A percentile compares a stretch with the other conserved stretches of the same genome.
Conservation (phyloP, 2,329 filamentous ascomycete genomes). For the Phaeosphaeriaceae sp. region DNA sequence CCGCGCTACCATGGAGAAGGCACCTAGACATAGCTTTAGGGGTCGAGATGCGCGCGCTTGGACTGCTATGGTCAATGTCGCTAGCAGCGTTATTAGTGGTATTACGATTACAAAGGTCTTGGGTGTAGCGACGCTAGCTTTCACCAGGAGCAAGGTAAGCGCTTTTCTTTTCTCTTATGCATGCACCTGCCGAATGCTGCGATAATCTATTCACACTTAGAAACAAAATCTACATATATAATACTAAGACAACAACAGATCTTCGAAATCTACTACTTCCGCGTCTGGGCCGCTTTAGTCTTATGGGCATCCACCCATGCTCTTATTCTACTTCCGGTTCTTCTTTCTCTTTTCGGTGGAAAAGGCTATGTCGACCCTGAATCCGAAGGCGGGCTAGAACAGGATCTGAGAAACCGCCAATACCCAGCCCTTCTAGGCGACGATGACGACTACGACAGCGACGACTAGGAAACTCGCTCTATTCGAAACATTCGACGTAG, state of each 20-base stretch:
- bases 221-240: too few relatives aligned
- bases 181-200: too few relatives aligned
- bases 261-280: slow-evolving; percentile 99
- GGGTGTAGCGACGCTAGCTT: slow-evolving; percentile 89
- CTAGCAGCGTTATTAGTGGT: slow-evolving; percentile 90
- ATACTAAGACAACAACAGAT: slow-evolving; percentile 60
- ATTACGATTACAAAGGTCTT: slow-evolving; percentile 96
- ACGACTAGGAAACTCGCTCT: slow-evolving; percentile 24
- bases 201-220: too few relatives aligned
- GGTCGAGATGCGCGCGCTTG: slow-evolving; percentile 86
- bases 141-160: slow-evolving; percentile 79
- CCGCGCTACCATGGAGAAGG: slow-evolving; percentile 78
- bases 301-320: slow-evolving; percentile 88
- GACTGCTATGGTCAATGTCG: slow-evolving; percentile 93
- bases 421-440: slow-evolving; percentile 72
- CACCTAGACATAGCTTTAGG: slow-evolving; percentile 73
- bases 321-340: slow-evolving; percentile 88
- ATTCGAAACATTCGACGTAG: neutral
- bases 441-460: slow-evolving; percentile 73
- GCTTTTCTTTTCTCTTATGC: neutral
- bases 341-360: slow-evolving; percentile 83
- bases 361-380: slow-evolving; percentile 85
- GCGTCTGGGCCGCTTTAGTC: slow-evolving; percentile 92
- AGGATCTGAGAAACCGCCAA: slow-evolving; percentile 80
- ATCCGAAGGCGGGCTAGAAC: slow-evolving; percentile 84